These are phyloP conservation scores for Cladobotryum protrusum DNA, from an alignment of 2,329 filamentous ascomycete species.

Conservation along the genomic window DNA sequence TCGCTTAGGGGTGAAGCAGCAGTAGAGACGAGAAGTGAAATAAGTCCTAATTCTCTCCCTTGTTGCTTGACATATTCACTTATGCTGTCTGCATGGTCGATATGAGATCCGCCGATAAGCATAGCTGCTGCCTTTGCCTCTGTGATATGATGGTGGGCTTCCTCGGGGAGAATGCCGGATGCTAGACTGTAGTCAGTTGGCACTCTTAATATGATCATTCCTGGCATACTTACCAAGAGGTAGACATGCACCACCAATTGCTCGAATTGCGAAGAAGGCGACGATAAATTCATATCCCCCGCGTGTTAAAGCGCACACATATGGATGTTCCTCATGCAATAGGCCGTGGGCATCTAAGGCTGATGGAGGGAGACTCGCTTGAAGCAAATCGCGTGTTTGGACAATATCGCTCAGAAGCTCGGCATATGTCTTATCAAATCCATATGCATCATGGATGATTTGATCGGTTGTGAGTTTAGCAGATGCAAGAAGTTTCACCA, in stretches of 20 bases:
- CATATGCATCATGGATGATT: constrained; percentile 13
- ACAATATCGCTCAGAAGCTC: constrained; percentile 13
- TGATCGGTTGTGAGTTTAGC: not conserved
- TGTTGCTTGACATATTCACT: not conserved
- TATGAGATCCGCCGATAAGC: not conserved
- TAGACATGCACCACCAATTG: constrained; percentile 12
- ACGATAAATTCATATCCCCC: constrained; percentile 18
- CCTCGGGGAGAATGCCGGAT: constrained; percentile 9
- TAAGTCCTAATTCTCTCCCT: not conserved
- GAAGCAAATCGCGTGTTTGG: constrained; percentile 7
- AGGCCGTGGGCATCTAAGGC: constrained; percentile 1
- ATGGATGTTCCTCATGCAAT: not conserved
- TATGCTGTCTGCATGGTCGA: not conserved
- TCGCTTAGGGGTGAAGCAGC: not conserved
- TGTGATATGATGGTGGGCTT: constrained; percentile 5
- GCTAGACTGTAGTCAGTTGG: not conserved
- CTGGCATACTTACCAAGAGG: constrained; percentile 7
- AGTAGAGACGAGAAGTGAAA: not conserved
- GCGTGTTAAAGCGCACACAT: constrained; percentile 8
- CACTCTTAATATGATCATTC: too few species aligned
- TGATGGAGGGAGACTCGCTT: not conserved
- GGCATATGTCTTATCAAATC: constrained; percentile 13
- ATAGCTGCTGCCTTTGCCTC: constrained; percentile 3
- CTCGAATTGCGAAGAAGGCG: constrained; percentile 15
- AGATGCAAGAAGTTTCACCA: constrained; percentile 9